Evolutionary conservation across 2,329 filamentous ascomycete species (phyloP), one percentile per base, ranked within the genome.

Genomic region (Trichoderma sp.): DNA sequence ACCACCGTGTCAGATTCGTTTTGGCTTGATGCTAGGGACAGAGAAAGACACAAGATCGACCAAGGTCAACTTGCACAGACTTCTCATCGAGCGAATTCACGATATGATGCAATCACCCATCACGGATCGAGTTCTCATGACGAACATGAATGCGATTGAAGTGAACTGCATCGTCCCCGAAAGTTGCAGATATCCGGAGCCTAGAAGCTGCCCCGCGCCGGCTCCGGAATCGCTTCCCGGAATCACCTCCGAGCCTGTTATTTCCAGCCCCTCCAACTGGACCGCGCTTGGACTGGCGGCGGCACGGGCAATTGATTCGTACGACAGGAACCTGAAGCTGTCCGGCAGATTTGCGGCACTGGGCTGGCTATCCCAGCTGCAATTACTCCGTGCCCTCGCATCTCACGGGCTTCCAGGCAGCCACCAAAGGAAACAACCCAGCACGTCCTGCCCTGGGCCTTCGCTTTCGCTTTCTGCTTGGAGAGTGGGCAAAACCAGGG

Each of bases 331-430:
- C 7, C 39, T 5, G 7, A 34, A 10, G 7, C 39, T 5, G 12
- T 15, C 54, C 41, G 50, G 59, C 50, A 54, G 50, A 63, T 63
- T 63, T 55, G 50, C 47, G 59, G 59, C 48, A 62, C 39, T 39
- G 34, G 34, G 10, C 9, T 39, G 34, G 6, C 5, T 30, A 7
- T 39, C 34, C 34, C 34, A 39, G 34, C 34, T 39, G 34, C 51
- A 45, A 45, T 43, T 50, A 24, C 26, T 54, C 30, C 45, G 21
- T 51, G 52, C 30, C 58, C 58, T 61, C 47, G 48, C 48, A 52
- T 47, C 50, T 47, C 39, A 45, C 55, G 26, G 24, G 19, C 50
- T 44, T 63, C 50, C 43, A 63, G 59, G 59, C 59, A 63, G 41
- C 59, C 59, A 44, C 26, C 50, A 24, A 63, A 39, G 34, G 14